phyloP scores from a whole-genome alignment of 169 alveolate species.

The Cryptosporidium parvum region DNA sequence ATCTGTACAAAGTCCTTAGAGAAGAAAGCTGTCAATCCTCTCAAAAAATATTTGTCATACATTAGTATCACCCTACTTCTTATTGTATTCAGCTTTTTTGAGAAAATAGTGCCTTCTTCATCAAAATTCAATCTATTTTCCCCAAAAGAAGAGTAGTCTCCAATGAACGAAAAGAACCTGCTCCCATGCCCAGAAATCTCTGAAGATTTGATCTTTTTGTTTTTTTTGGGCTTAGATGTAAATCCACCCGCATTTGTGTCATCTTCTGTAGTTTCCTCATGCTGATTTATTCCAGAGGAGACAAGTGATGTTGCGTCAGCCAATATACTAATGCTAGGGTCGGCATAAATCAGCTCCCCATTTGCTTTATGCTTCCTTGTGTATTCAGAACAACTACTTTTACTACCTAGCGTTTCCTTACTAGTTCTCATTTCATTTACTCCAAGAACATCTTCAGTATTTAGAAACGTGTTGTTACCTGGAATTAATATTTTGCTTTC shows the following conservation, averaged over 20 bases:
- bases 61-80: slow-evolving; percentile 38
- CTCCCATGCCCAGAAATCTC: not conserved
- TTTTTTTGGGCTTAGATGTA: not conserved
- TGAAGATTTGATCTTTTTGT: not conserved
- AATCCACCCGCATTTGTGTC: not conserved
- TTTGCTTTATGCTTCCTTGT: not conserved
- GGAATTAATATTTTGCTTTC: not conserved
- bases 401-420: slow-evolving; percentile 10
- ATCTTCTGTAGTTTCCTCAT: slow-evolving; percentile 24
- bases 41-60: slow-evolving; percentile 48
- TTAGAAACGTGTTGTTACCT: not conserved
- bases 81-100: not conserved
- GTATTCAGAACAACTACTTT: not conserved
- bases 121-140: not conserved
- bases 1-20: slow-evolving; percentile 52
- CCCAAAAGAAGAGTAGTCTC: not conserved
- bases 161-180: not conserved
- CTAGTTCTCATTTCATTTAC: not conserved
- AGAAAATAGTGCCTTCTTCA: not conserved
- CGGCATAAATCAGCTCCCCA: slow-evolving; percentile 36
- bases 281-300: not conserved
- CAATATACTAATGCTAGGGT: slow-evolving; percentile 47
- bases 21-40: slow-evolving; percentile 67
- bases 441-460: not conserved
- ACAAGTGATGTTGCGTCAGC: slow-evolving; percentile 36